A percentile compares a stretch with the other conserved stretches of the same genome.
phyloP scores from a whole-genome alignment of 1,284 basidiomycete species.

The Rhodotorula sp. region DNA sequence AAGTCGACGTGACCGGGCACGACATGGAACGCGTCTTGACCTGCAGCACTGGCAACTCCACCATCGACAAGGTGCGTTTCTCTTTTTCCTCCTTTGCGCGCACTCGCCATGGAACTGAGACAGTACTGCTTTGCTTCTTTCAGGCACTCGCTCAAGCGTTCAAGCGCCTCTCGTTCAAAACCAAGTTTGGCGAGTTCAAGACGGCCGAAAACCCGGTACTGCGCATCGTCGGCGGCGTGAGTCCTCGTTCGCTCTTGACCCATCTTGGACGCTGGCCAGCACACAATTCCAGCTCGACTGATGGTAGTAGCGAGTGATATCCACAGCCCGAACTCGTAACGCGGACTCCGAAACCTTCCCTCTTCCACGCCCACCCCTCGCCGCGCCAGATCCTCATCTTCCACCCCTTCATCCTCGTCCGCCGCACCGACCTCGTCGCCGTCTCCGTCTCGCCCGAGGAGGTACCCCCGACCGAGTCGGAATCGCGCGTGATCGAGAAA shows the following conservation, averaged over 20 bases:
- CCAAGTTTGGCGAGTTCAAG: constrained; percentile 25
- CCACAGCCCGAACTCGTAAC: constrained; percentile 37
- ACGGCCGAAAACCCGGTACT: constrained; percentile 36
- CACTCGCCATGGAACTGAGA: too few species aligned
- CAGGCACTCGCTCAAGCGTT: constrained; percentile 36
- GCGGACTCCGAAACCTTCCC: constrained; percentile 15
- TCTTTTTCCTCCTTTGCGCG: background rate
- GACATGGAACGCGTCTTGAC: constrained; percentile 34
- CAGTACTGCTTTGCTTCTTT: rapidly evolving
- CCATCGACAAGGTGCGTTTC: constrained; percentile 28
- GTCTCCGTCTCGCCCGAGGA: constrained; percentile 26
- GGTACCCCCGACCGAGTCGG: constrained; percentile 29
- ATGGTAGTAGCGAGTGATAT: too few species aligned
- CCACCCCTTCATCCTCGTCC: constrained; percentile 35
- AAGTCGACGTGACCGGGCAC: constrained; percentile 39
- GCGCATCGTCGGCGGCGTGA: constrained; percentile 34
- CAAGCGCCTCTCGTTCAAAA: constrained; percentile 31
- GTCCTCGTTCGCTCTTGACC: background rate
- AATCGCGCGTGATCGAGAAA: constrained; percentile 25
- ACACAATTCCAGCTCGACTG: background rate
- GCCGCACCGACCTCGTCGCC: constrained; percentile 19
- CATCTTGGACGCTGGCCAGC: background rate
- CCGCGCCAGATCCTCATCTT: constrained; percentile 32
- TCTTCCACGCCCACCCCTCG: constrained; percentile 18
- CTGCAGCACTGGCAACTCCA: constrained; percentile 34